Percentiles rank a stretch among this genome's conserved stretches.
Conservation (phyloP, 371 early-diverging fungal species). For the Actinomortierella wolfii region DNA sequence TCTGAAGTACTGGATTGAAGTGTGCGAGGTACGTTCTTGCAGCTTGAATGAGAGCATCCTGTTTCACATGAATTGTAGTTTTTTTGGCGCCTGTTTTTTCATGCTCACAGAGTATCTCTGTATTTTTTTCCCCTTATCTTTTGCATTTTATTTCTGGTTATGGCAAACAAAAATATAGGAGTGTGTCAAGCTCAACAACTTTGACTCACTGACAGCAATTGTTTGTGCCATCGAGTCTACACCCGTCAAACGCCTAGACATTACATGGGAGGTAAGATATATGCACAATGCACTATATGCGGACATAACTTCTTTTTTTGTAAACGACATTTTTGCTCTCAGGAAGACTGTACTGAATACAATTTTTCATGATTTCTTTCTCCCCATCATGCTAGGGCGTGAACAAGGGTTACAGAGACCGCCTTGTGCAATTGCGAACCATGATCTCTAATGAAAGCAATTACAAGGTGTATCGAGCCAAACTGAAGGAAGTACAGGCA, state of each 20-base stretch:
- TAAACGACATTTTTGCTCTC: background rate
- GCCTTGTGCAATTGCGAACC: slow-evolving; percentile 53
- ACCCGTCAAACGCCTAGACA: slow-evolving; percentile 81
- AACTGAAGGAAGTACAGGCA: slow-evolving; percentile 80
- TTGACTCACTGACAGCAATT: slow-evolving; percentile 88
- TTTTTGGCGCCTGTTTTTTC: too few relatives aligned
- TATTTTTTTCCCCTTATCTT: too few relatives aligned
- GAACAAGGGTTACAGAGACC: slow-evolving; percentile 62
- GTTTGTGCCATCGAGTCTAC: slow-evolving; percentile 88
- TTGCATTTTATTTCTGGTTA: background rate
- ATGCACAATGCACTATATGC: slow-evolving; percentile 1
- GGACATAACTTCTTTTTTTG: background rate
- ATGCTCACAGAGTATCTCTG: too few relatives aligned
- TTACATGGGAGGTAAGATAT: slow-evolving; percentile 81
- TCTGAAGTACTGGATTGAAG: slow-evolving; percentile 84
- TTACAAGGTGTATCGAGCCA: slow-evolving; percentile 82
- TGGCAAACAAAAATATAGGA: slow-evolving; percentile 25
- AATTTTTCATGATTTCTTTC: background rate
- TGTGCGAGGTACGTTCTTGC: slow-evolving; percentile 66
- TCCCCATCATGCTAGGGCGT: slow-evolving; percentile 40
- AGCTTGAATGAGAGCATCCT: too few relatives aligned
- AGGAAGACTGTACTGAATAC: background rate
- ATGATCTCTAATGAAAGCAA: slow-evolving; percentile 81
- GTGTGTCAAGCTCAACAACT: slow-evolving; percentile 84
- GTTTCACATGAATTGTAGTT: too few relatives aligned